Evolutionary conservation across 73 alveolate genomes (phyloP).

Genomic region (Paramecium biaurelia): DNA sequence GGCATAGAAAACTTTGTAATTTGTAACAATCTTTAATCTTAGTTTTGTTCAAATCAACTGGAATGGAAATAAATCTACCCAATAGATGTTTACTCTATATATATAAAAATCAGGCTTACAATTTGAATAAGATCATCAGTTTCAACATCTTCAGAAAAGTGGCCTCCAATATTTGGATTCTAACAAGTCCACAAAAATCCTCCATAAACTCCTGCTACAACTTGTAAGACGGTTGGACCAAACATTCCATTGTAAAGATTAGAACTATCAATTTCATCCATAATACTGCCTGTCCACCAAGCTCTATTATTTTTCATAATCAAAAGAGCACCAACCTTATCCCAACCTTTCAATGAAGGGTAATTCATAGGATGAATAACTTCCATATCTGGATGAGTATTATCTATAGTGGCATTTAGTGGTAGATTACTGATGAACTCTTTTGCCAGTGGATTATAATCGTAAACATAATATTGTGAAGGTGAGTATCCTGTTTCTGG

Average conservation of each 20-base stretch:
- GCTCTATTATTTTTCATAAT: conserved; percentile 39
- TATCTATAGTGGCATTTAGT: neutral
- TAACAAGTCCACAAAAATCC: conserved; percentile 28
- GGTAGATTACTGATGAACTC: neutral
- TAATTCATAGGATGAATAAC: conserved; percentile 28
- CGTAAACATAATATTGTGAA: conserved; percentile 26
- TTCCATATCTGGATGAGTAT: neutral
- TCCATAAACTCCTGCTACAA: neutral
- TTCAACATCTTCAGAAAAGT: neutral
- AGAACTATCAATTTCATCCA: conserved; percentile 32
- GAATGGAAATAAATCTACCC: conserved; percentile 1
- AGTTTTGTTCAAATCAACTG: neutral
- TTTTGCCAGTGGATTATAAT: neutral
- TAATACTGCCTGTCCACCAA: conserved; percentile 44
- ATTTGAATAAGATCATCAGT: neutral
- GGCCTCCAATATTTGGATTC: neutral
- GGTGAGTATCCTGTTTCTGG: conserved; percentile 50
- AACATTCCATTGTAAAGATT: neutral
- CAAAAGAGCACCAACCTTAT: conserved; percentile 17
- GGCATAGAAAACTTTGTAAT: neutral
- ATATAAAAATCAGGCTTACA: neutral
- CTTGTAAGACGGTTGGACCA: conserved; percentile 22
- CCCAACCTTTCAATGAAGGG: neutral
- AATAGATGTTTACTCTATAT: neutral
- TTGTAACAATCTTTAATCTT: neutral